Evolutionary conservation across 257 asterid species (phyloP).

Genomic region (Solanum neorickii): DNA sequence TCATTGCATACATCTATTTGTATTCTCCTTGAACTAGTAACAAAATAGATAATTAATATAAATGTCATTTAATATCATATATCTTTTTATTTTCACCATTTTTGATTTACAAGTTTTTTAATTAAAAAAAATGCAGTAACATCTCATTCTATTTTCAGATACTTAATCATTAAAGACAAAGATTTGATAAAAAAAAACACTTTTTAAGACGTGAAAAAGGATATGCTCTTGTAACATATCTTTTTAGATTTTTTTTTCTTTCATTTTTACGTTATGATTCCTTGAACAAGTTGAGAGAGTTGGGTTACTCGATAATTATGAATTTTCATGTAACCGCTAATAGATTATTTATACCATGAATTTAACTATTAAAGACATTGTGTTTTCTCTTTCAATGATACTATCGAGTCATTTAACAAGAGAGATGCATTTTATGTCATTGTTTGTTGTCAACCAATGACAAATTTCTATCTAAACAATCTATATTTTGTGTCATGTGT

Average conservation of each 20-base stretch:
- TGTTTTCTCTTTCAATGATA: too few relatives aligned
- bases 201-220: background rate
- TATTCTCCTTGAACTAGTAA: background rate
- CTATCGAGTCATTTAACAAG: background rate
- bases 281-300: background rate
- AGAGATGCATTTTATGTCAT: background rate
- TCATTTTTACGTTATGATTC: background rate
- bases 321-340: background rate
- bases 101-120: too few relatives aligned
- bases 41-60: too few relatives aligned
- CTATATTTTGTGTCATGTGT: background rate
- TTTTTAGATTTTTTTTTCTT: background rate
- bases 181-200: background rate
- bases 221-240: background rate
- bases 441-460: background rate
- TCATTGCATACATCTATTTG: background rate
- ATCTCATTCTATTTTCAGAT: background rate
- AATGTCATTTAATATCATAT: background rate
- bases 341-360: background rate
- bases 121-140: background rate
- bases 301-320: background rate
- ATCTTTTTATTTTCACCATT: background rate
- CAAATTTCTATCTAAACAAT: too few relatives aligned
- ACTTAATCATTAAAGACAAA: too few relatives aligned
- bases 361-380: background rate